Evolutionary conservation across 139 green algal genomes (phyloP).

Genomic region (Gonium pectorale): DNA sequence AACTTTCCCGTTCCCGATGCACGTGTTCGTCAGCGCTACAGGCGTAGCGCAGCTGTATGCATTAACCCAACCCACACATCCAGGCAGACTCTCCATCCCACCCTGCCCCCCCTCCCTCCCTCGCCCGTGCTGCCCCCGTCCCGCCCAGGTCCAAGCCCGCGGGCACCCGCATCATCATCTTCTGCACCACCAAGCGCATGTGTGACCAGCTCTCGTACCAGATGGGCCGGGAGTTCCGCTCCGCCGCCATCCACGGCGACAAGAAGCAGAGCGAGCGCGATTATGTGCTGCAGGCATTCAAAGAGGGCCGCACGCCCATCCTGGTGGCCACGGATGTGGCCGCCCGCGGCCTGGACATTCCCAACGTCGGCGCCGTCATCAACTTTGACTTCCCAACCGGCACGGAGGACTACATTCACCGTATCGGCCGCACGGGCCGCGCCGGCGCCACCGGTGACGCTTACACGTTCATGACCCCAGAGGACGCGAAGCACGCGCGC

Average conservation of each 20-base stretch:
- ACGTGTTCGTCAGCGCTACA: no score
- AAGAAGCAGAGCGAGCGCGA: constrained; percentile 96
- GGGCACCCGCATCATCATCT: constrained; percentile 88
- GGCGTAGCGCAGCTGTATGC: no score
- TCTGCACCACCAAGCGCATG: constrained; percentile 94
- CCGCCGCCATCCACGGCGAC: constrained; percentile 93
- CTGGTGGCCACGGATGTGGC: constrained; percentile 98
- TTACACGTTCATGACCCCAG: constrained; percentile 83
- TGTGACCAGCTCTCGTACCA: constrained; percentile 86
- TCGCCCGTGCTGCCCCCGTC: no score
- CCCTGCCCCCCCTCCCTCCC: no score
- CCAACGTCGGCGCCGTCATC: constrained; percentile 84
- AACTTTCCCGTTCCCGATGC: no score
- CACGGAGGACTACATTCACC: constrained; percentile 91
- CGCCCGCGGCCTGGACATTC: constrained; percentile 94
- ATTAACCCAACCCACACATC: no score
- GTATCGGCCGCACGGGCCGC: constrained; percentile 91
- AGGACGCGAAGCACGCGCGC: constrained; percentile 78
- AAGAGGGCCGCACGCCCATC: constrained; percentile 83
- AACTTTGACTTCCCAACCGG: constrained; percentile 91
- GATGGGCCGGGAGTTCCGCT: constrained; percentile 73
- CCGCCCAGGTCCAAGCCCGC: constrained; percentile 51
- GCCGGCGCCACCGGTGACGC: constrained; percentile 84
- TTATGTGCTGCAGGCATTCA: constrained; percentile 89
- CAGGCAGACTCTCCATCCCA: no score